These are phyloP conservation scores for Brassica nigra DNA, from an alignment of 345 rosid species.

Conservation along the genomic window DNA sequence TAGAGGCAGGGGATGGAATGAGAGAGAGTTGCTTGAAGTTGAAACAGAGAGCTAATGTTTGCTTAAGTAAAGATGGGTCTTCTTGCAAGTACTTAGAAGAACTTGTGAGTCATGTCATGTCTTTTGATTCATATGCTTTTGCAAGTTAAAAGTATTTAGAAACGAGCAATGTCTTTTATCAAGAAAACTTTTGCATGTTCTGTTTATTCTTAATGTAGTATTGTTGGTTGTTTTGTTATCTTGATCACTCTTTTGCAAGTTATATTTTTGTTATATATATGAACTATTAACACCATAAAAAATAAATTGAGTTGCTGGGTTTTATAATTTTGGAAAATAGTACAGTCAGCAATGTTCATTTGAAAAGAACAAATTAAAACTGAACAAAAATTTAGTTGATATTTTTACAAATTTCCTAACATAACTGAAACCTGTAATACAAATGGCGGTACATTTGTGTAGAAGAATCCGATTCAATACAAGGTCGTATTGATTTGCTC, in stretches of 20 bases:
- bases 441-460: too few species aligned
- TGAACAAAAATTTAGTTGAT: neutral
- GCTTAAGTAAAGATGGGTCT: slow-evolving; percentile 46
- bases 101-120: slow-evolving; percentile 43
- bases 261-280: neutral
- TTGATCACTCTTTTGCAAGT: neutral
- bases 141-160: neutral
- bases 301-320: neutral
- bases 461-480: too few species aligned
- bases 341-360: neutral
- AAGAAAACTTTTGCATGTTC: neutral
- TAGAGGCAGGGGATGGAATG: slow-evolving; percentile 42
- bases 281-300: neutral
- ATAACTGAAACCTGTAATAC: too few species aligned
- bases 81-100: slow-evolving; percentile 45
- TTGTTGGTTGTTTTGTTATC: neutral
- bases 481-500: too few species aligned
- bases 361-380: neutral
- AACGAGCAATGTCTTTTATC: neutral
- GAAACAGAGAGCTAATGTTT: slow-evolving; percentile 44
- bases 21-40: slow-evolving; percentile 40
- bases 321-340: neutral
- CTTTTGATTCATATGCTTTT: slow-evolving; percentile 25
- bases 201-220: neutral
- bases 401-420: too few species aligned